Evolutionary conservation across 2,329 filamentous ascomycete genomes (phyloP).

Genomic region (Trichoderma sp.): DNA sequence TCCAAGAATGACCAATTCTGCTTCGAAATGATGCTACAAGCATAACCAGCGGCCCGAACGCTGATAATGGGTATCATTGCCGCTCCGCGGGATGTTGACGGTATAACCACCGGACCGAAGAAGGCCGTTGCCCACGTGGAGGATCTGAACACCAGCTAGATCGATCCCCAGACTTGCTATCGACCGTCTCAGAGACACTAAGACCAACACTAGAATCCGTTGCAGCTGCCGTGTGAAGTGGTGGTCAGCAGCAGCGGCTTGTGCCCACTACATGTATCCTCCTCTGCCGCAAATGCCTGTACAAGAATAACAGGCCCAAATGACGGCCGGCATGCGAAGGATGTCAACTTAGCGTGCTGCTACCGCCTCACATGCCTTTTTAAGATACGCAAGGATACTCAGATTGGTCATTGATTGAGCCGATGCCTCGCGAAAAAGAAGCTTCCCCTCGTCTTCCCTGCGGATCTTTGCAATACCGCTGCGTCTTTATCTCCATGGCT

Average conservation of each 20-base stretch:
- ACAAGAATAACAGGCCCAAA: background rate
- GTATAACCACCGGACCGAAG: background rate
- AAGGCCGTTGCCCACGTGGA: background rate
- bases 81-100: background rate
- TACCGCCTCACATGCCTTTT: background rate
- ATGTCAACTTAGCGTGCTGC: background rate
- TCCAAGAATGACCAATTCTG: background rate
- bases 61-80: too few relatives aligned
- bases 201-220: background rate
- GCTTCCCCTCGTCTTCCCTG: background rate
- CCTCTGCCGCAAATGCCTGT: background rate
- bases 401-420: background rate
- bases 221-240: background rate
- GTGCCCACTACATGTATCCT: background rate
- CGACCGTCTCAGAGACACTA: conserved; percentile 9
- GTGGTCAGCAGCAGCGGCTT: conserved; percentile 9
- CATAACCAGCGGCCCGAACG: background rate
- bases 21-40: background rate
- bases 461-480: background rate
- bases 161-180: background rate
- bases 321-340: background rate
- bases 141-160: background rate
- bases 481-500: background rate
- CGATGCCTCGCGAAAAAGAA: background rate
- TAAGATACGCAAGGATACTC: background rate